These are phyloP conservation scores for Zelopaecilomyces penicillatus DNA, from an alignment of 2,329 filamentous ascomycete genomes.

Conservation along the genomic window DNA sequence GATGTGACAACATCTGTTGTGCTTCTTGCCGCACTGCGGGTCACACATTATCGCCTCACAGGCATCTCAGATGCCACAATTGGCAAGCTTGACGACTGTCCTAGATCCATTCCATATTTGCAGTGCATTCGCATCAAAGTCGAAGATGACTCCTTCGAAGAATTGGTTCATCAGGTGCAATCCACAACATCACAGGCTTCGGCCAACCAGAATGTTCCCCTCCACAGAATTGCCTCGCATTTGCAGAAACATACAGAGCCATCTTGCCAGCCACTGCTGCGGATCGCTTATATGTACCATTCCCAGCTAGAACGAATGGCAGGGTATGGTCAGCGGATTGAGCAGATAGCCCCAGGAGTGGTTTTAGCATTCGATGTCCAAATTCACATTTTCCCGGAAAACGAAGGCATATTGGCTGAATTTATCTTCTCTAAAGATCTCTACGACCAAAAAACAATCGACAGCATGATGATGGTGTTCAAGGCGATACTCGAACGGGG, in stretches of 20 bases:
- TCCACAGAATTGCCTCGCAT: slow-evolving; percentile 9
- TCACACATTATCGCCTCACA: slow-evolving; percentile 18
- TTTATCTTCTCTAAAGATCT: slow-evolving; percentile 14
- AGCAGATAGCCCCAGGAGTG: slow-evolving; percentile 1
- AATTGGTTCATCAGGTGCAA: slow-evolving; percentile 10
- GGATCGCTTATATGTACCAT: slow-evolving; percentile 12
- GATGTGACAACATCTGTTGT: slow-evolving; percentile 7
- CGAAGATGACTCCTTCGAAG: slow-evolving; percentile 8
- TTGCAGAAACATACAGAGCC: slow-evolving; percentile 8
- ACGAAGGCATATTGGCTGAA: slow-evolving; percentile 2
- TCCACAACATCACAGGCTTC: slow-evolving; percentile 4
- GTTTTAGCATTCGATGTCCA: slow-evolving; percentile 16
- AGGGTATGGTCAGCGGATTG: slow-evolving; percentile 9
- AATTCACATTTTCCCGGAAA: slow-evolving; percentile 16
- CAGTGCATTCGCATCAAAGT: slow-evolving; percentile 16
- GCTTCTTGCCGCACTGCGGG: slow-evolving; percentile 16
- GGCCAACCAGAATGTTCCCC: slow-evolving; percentile 14
- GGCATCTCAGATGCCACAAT: slow-evolving; percentile 14
- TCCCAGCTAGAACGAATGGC: slow-evolving; percentile 14
- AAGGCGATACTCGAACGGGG: slow-evolving; percentile 10
- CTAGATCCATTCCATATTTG: not conserved
- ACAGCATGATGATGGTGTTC: slow-evolving; percentile 11
- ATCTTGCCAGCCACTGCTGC: slow-evolving; percentile 11
- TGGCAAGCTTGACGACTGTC: slow-evolving; percentile 11
- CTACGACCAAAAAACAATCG: slow-evolving; percentile 12